These are phyloP conservation scores for Phytophthora ramorum DNA, from an alignment of 352 stramenopile genomes.

Conservation along the genomic window DNA sequence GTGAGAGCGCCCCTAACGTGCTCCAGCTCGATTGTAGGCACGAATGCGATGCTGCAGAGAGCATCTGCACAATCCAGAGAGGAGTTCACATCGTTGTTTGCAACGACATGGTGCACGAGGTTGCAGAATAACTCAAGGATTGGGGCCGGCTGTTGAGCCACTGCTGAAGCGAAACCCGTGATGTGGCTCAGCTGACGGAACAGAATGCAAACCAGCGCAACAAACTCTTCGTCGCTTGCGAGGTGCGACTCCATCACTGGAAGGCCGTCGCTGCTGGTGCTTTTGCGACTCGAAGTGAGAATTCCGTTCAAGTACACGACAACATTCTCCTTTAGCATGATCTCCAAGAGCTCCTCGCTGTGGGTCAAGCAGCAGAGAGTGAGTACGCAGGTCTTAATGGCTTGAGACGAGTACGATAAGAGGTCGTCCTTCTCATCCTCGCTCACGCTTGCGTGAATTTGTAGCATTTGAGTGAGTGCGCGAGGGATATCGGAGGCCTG, in stretches of 20 bases:
- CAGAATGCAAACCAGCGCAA: conserved; percentile 63
- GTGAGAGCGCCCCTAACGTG: background rate
- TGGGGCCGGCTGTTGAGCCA: conserved; percentile 4
- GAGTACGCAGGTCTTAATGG: conserved; percentile 59
- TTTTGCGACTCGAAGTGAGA: conserved; percentile 12
- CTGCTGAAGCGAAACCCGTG: conserved; percentile 20
- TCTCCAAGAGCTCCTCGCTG: conserved; percentile 39
- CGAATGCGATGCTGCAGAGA: conserved; percentile 67
- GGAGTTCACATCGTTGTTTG: conserved; percentile 44
- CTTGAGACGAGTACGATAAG: conserved; percentile 29
- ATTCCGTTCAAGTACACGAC: conserved; percentile 50
- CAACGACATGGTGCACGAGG: conserved; percentile 36
- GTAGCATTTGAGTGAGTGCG: conserved; percentile 47
- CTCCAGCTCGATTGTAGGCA: conserved; percentile 7
- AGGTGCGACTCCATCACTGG: conserved; percentile 7
- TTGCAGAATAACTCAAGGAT: conserved; percentile 61
- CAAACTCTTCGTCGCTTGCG: conserved; percentile 37
- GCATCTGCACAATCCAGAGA: conserved; percentile 69
- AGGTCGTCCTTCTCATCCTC: background rate
- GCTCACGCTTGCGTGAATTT: conserved; percentile 15
- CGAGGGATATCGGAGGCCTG: conserved; percentile 42
- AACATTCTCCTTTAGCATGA: conserved; percentile 59
- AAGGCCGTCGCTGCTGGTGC: background rate
- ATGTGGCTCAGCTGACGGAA: conserved; percentile 65
- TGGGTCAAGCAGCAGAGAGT: conserved; percentile 68